These are phyloP conservation scores for Acanthamoeba castellanii DNA, from an alignment of 208 protist genomes.

Conservation along the genomic window DNA sequence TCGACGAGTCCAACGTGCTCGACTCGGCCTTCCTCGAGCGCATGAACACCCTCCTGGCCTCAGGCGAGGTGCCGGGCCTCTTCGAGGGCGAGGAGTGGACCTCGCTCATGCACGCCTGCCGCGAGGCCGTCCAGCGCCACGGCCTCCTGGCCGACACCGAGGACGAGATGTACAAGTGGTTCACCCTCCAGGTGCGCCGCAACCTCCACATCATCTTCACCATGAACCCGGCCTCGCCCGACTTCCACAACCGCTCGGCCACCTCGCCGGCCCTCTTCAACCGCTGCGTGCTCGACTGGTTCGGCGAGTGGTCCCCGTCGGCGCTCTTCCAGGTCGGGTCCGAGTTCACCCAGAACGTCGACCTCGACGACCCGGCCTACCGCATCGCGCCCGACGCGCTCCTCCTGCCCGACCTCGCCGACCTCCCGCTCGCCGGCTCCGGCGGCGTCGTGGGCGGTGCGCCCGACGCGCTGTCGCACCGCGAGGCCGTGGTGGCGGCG, in stretches of 20 bases:
- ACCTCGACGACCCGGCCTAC: conserved; percentile 90
- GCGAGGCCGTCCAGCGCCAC: conserved; percentile 86
- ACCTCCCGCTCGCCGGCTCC: neutral
- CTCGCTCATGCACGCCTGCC: conserved; percentile 94
- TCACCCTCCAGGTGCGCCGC: conserved; percentile 95
- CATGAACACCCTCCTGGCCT: conserved; percentile 99
- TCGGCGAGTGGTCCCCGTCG: conserved; percentile 97
- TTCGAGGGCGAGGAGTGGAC: conserved; percentile 99
- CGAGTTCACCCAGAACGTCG: conserved; percentile 94
- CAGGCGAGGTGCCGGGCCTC: conserved; percentile 98
- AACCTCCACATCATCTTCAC: conserved; percentile 99
- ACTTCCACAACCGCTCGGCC: conserved; percentile 95
- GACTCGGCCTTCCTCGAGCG: conserved; percentile 99
- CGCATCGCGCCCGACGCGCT: conserved; percentile 63
- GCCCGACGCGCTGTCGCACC: conserved; percentile 48
- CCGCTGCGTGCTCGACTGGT: conserved; percentile 99
- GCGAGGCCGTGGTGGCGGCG: conserved; percentile 91
- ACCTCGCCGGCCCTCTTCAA: conserved; percentile 99
- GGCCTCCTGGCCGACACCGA: conserved; percentile 78
- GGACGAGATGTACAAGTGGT: conserved; percentile 90
- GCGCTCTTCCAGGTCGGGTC: conserved; percentile 94
- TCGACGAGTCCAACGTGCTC: conserved; percentile 99
- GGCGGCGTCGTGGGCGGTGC: neutral
- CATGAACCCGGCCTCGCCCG: conserved; percentile 98
- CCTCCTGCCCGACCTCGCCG: conserved; percentile 11